Evolutionary conservation across 768 basidiomycete genomes (phyloP), one percentile per base, ranked within the genome.

Genomic region (Xerocomellus chrysenteron): DNA sequence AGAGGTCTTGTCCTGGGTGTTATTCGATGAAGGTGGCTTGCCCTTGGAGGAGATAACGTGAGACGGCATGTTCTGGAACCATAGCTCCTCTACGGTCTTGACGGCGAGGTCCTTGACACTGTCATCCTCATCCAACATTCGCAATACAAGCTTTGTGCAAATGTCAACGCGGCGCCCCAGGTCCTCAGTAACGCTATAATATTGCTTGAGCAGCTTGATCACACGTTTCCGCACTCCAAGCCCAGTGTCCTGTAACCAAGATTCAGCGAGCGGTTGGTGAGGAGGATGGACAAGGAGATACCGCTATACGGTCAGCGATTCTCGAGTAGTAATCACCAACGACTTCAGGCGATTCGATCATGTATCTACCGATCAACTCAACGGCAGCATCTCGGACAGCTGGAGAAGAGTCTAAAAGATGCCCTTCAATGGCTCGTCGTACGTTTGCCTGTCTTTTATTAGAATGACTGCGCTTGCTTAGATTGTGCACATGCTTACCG

Each of bases 321-420:
- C 86, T 86, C 46, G 81, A 78, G 65, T 95, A 96, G 74, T 98
- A 98, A 63, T 94, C 86, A 4, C 83, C 82, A 0, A 91, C 92
- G n/a, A 98, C 86, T 53, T 87, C 86, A 0, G 93, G 92, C 0
- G 88, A 86, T 58, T 93, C 88, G 36, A 94, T 84, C 78, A 98
- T 87, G 65, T 98, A 96, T 74, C 94, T 96, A n/a, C 97, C 97
- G 55, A 98, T 92, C 55, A 99, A 76, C 67, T 98, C 97, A 14
- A 99, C 92, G 6, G 96, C 94, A 5, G 94, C 94, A 68, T 99
- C 97, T 12, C 97, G 90, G 8, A 99, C 97, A 17, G 91, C 90
- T 1, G 97, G 88, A 1, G 97, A 98, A 60, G 82, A 88, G 63
- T 99, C 97, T 2, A 90, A 77, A 14, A 99, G 80, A 66, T 97